Evolutionary conservation across 2,329 filamentous ascomycete species (phyloP), one percentile per base, ranked within the genome.

Genomic region (Fusarium burgessii): DNA sequence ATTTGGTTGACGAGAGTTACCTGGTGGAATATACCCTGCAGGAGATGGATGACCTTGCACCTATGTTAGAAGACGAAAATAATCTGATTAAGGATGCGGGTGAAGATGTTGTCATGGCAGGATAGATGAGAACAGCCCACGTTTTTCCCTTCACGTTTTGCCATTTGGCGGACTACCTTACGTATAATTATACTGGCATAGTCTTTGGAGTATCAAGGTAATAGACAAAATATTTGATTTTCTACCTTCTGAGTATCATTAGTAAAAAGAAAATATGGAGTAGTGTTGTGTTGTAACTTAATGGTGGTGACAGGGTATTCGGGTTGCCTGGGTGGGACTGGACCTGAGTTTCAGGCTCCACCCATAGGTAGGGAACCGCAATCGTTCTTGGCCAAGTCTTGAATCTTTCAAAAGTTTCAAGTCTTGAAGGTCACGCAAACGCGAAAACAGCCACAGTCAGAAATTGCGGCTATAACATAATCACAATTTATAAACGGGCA

Each of bases 1-100:
- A 97, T 77, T 83, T 98, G 74, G 90, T 95, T 42, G 95, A 98
- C 78, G 96, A 98, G 84, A 97, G 95, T 78, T 98, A 95, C 82
- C 82, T 99, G 76, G 89, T 98, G 42, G 94, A 97, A 81, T 98
- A 97, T 87, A 97, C 95, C 69, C 84, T 98, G 69, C 88, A 91
- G 77, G 93, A 97, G 83, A 98, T 98, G 95, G 94, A 97, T 77
- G 92, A 87, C 79, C 86, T 91, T 67, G 85, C 84, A 42, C 86
- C 87, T 11, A 75, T 81, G 46, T 66, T 82, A 58, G 80, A 79
- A 36, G 77, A 77, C 10, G 79, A 78, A 13, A 78, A 79, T 58
- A 71, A 70, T 20, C 49, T 75, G 51, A 78, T 81, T 77, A 78
- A 76, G 60, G 76, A 82, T 52, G 56, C 74, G 45, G 84, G 49